A percentile compares a stretch with the other conserved stretches of the same genome.
Conservation (phyloP, 371 early-diverging fungal species). For the Haplosporangium sp. region DNA sequence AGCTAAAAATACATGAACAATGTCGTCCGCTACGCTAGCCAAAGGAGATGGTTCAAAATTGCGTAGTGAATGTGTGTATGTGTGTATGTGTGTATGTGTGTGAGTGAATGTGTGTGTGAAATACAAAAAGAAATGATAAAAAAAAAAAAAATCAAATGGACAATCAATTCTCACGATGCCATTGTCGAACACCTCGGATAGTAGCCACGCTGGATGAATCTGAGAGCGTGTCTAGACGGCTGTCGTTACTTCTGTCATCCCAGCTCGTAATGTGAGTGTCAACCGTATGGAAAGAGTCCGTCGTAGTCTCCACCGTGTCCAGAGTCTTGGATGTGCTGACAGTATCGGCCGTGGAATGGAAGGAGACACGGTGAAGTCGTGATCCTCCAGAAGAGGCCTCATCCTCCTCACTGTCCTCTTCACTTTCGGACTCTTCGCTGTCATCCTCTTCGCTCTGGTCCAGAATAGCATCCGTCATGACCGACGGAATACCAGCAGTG, state of each 20-base stretch:
- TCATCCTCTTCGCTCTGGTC: conserved; percentile 1
- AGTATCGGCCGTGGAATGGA: neutral
- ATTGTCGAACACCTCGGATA: conserved; percentile 8
- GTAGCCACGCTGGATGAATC: conserved; percentile 13
- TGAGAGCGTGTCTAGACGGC: conserved; percentile 1
- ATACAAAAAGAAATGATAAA: neutral
- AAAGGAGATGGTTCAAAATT: too few species aligned
- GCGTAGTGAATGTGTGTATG: too few species aligned
- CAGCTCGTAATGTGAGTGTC: conserved; percentile 1
- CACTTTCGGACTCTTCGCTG: conserved; percentile 1
- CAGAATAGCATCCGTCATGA: neutral
- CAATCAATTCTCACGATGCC: neutral
- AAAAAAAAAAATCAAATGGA: neutral
- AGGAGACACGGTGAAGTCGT: conserved; percentile 2
- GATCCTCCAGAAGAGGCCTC: conserved; percentile 1
- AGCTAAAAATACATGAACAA: too few species aligned
- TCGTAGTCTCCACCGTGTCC: neutral
- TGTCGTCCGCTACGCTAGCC: too few species aligned
- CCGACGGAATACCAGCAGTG: conserved; percentile 12
- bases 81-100: neutral
- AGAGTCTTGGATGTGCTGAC: neutral
- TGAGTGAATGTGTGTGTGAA: neutral
- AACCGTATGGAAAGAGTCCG: conserved; percentile 9
- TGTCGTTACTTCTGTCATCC: neutral
- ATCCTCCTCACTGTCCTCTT: conserved; percentile 8